A percentile compares a stretch with the other conserved stretches of the same genome.
These are phyloP conservation scores for Purpureocillium takamizusanense DNA, from an alignment of 2,329 filamentous ascomycete species.

Conservation along the genomic window DNA sequence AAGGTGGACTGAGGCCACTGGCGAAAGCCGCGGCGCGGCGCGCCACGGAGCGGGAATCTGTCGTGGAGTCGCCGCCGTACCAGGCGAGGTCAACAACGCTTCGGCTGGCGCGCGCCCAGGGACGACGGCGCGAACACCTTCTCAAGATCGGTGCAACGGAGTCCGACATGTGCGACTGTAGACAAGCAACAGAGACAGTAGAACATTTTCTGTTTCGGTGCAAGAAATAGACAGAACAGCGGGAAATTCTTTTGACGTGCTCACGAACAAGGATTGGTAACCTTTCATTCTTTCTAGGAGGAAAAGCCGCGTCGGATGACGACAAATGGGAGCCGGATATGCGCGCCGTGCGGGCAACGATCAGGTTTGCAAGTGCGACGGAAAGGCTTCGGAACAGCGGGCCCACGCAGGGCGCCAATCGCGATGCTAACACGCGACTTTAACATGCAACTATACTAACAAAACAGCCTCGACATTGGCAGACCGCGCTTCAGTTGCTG, in stretches of 20 bases:
- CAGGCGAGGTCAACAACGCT: constrained; percentile 2
- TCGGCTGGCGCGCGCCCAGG: not conserved
- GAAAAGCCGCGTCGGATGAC: constrained; percentile 3
- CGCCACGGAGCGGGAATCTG: constrained; percentile 1
- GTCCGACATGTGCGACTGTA: too few species aligned
- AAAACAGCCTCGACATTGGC: constrained; percentile 5
- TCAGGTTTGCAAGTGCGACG: constrained; percentile 6
- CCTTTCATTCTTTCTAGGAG: constrained; percentile 6
- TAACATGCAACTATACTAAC: constrained; percentile 2
- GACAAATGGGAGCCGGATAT: constrained; percentile 4
- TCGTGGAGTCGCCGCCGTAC: not conserved
- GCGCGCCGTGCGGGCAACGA: constrained; percentile 3
- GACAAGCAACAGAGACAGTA: too few species aligned
- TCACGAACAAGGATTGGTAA: constrained; percentile 4
- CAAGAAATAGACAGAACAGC: constrained; percentile 1
- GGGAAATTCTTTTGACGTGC: not conserved
- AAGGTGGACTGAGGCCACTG: not conserved
- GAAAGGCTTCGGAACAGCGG: constrained; percentile 1
- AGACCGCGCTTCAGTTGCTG: constrained; percentile 7
- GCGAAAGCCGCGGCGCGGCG: constrained; percentile 1
- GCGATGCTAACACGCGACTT: too few species aligned
- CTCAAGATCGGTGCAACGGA: too few species aligned
- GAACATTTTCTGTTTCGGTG: too few species aligned
- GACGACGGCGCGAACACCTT: constrained; percentile 1
- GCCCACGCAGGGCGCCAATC: not conserved